These are phyloP conservation scores for Xylariaceae sp. DNA, from an alignment of 2,329 filamentous ascomycete genomes.

Conservation along the genomic window DNA sequence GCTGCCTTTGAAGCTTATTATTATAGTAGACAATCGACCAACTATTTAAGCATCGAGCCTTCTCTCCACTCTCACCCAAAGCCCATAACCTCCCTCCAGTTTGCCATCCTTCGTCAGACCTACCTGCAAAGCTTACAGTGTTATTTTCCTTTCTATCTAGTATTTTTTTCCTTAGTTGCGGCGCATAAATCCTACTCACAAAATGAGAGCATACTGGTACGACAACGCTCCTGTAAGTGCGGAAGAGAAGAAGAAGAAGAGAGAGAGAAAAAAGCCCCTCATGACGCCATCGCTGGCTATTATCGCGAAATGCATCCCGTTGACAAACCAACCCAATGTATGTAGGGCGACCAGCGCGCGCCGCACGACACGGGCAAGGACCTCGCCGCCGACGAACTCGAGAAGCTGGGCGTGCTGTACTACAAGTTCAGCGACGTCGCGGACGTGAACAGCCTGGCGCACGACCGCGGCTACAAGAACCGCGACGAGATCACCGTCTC, in stretches of 20 bases:
- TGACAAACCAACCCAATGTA: slow-evolving; percentile 1
- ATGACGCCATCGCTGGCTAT: slow-evolving; percentile 11
- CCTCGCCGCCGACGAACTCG: slow-evolving; percentile 67
- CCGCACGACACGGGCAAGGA: slow-evolving; percentile 82
- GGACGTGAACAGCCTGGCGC: slow-evolving; percentile 74
- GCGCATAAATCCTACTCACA: slow-evolving; percentile 19
- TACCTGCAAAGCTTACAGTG: neutral
- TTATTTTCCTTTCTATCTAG: neutral
- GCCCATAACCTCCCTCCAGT: no score
- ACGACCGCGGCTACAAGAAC: slow-evolving; percentile 83
- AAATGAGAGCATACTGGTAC: slow-evolving; percentile 62
- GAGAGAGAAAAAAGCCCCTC: slow-evolving; percentile 10
- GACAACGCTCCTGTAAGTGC: slow-evolving; percentile 56
- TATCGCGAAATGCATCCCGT: slow-evolving; percentile 7
- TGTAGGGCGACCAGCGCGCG: slow-evolving; percentile 87
- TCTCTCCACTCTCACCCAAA: neutral
- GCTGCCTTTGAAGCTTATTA: neutral
- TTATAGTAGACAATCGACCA: neutral
- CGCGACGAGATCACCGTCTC: slow-evolving; percentile 91
- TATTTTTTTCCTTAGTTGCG: neutral
- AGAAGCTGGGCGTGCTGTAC: slow-evolving; percentile 79
- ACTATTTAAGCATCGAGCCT: neutral
- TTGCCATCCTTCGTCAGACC: neutral
- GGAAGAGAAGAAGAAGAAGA: neutral
- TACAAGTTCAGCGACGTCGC: slow-evolving; percentile 65